Evolutionary conservation across 148 eudicot species (phyloP).

Genomic region (Vaccinium macrocarpon): DNA sequence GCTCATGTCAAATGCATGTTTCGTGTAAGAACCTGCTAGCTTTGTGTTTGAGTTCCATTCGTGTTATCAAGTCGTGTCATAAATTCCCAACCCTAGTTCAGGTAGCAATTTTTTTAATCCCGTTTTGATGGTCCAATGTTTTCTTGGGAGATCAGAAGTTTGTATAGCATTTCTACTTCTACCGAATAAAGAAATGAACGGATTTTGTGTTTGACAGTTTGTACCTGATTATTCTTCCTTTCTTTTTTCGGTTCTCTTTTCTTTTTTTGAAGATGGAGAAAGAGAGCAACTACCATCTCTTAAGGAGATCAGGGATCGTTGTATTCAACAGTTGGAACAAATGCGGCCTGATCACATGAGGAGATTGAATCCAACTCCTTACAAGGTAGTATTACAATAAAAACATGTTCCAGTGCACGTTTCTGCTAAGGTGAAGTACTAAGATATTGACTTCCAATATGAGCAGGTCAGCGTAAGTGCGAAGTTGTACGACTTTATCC

Average conservation of each 20-base stretch:
- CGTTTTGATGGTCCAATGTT: not conserved
- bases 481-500: slow-evolving; percentile 68
- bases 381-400: slow-evolving; percentile 56
- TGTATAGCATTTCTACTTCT: slow-evolving; percentile 10
- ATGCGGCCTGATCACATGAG: slow-evolving; percentile 98
- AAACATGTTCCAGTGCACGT: not conserved
- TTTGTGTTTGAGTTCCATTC: too few relatives aligned
- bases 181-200: not conserved
- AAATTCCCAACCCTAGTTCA: not conserved
- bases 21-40: too few relatives aligned
- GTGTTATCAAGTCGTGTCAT: too few relatives aligned
- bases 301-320: slow-evolving; percentile 56
- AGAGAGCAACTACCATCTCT: slow-evolving; percentile 74
- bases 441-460: not conserved
- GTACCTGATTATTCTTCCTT: not conserved
- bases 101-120: not conserved
- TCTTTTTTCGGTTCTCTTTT: not conserved
- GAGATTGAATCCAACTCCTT: slow-evolving; percentile 93
- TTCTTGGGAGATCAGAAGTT: not conserved
- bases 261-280: slow-evolving; percentile 39
- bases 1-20: too few relatives aligned
- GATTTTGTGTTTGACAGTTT: not conserved
- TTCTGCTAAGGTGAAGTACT: not conserved
- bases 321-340: slow-evolving; percentile 75
- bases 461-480: slow-evolving; percentile 75